These are phyloP conservation scores for Sarocladiaceae sp. DNA, from an alignment of 2,329 filamentous ascomycete genomes.

Conservation along the genomic window DNA sequence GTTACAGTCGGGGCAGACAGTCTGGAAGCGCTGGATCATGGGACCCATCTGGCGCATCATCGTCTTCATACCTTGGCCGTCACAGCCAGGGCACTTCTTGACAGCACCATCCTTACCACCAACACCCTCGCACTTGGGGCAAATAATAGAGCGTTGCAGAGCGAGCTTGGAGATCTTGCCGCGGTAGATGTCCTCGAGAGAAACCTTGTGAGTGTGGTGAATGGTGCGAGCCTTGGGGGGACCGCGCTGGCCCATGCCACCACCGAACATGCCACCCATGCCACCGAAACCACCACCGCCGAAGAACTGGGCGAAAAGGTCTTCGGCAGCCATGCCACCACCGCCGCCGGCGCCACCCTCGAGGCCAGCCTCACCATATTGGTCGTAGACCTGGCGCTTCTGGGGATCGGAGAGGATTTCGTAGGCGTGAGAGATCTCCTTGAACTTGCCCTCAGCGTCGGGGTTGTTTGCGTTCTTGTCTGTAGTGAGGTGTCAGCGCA, in stretches of 20 bases:
- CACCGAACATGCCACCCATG: slow-evolving; percentile 71
- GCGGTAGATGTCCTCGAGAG: slow-evolving; percentile 94
- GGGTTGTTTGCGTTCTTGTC: slow-evolving; percentile 97
- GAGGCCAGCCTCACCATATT: slow-evolving; percentile 94
- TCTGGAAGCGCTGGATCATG: slow-evolving; percentile 99
- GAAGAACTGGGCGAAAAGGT: slow-evolving; percentile 96
- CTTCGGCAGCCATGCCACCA: slow-evolving; percentile 88
- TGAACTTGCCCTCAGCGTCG: slow-evolving; percentile 94
- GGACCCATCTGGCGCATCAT: slow-evolving; percentile 99
- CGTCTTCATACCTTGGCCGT: slow-evolving; percentile 96
- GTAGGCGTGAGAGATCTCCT: slow-evolving; percentile 92
- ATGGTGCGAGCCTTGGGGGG: slow-evolving; percentile 90
- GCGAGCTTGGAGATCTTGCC: slow-evolving; percentile 97
- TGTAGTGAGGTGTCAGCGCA: slow-evolving; percentile 28
- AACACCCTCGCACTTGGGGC: slow-evolving; percentile 85
- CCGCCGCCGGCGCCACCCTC: slow-evolving; percentile 75
- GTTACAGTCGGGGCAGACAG: slow-evolving; percentile 95
- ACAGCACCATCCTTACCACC: slow-evolving; percentile 98
- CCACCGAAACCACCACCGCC: slow-evolving; percentile 59
- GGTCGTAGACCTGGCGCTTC: slow-evolving; percentile 89
- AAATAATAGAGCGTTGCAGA: slow-evolving; percentile 95
- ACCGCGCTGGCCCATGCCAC: slow-evolving; percentile 71
- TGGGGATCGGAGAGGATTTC: slow-evolving; percentile 88
- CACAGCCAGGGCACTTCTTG: slow-evolving; percentile 83
- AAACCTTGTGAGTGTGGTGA: slow-evolving; percentile 97